These are phyloP conservation scores for Nicotiana tabacum DNA, from an alignment of 257 asterid genomes.

Conservation along the genomic window DNA sequence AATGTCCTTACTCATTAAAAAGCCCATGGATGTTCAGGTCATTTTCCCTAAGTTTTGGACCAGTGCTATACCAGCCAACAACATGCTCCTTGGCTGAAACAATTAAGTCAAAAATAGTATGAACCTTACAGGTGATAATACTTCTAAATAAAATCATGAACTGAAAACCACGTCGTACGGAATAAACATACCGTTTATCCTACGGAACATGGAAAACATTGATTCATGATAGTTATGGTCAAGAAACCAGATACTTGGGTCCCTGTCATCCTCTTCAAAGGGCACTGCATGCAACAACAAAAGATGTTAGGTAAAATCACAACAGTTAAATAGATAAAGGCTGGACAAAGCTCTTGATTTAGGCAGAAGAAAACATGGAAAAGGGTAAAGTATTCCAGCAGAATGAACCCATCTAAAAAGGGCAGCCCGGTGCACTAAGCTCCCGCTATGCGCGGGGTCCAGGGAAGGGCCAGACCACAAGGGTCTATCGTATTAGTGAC, in stretches of 20 bases:
- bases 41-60: slow-evolving; percentile 86
- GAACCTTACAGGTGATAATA: neutral
- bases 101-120: slow-evolving; percentile 16
- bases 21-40: slow-evolving; percentile 72
- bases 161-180: no score
- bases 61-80: slow-evolving; percentile 99
- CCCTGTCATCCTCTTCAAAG: slow-evolving; percentile 96
- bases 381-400: neutral
- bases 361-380: neutral
- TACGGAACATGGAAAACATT: slow-evolving; percentile 92
- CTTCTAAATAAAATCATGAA: neutral
- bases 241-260: slow-evolving; percentile 92
- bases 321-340: neutral
- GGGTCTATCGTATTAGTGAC: no score
- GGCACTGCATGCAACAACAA: slow-evolving; percentile 56
- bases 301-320: slow-evolving; percentile 11
- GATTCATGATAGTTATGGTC: slow-evolving; percentile 95
- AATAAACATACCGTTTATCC: slow-evolving; percentile 61
- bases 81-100: slow-evolving; percentile 95
- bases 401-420: neutral
- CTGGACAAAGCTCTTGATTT: neutral
- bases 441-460: no score
- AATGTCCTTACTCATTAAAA: slow-evolving; percentile 63
- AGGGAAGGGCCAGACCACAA: no score
- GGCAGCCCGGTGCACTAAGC: no score